Percentiles rank a stretch among this genome's conserved stretches.
Conservation (phyloP, 257 asterid genomes). For the Jaltomata sinuosa region DNA sequence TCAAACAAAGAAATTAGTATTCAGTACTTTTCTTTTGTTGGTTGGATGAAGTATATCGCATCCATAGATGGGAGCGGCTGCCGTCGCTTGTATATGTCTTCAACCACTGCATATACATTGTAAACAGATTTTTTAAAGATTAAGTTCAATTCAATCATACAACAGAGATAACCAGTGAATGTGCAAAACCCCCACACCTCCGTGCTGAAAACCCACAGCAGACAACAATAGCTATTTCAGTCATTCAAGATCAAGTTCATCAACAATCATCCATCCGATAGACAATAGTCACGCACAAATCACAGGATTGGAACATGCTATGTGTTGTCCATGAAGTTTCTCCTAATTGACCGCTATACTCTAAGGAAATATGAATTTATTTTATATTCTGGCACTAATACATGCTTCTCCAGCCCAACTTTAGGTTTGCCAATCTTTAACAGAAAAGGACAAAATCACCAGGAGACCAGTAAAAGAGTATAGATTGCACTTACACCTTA, state of each 20-base stretch:
- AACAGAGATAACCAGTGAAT: neutral
- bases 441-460: neutral
- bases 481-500: neutral
- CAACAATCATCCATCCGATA: neutral
- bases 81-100: slow-evolving; percentile 92
- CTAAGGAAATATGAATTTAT: neutral
- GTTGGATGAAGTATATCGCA: slow-evolving; percentile 93
- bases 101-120: slow-evolving; percentile 76
- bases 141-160: neutral
- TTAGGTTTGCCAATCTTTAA: neutral
- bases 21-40: slow-evolving; percentile 86
- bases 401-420: neutral
- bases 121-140: slow-evolving; percentile 13
- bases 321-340: neutral
- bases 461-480: neutral
- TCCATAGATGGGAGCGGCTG: slow-evolving; percentile 97
- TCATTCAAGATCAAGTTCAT: neutral
- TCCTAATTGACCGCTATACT: neutral
- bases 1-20: neutral
- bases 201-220: neutral
- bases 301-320: neutral
- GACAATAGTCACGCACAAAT: neutral
- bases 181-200: neutral
- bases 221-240: neutral
- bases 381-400: neutral